Percentiles rank a stretch among this genome's conserved stretches.
Conservation (phyloP, 495 filamentous ascomycete genomes). For the Neurospora discreta region DNA sequence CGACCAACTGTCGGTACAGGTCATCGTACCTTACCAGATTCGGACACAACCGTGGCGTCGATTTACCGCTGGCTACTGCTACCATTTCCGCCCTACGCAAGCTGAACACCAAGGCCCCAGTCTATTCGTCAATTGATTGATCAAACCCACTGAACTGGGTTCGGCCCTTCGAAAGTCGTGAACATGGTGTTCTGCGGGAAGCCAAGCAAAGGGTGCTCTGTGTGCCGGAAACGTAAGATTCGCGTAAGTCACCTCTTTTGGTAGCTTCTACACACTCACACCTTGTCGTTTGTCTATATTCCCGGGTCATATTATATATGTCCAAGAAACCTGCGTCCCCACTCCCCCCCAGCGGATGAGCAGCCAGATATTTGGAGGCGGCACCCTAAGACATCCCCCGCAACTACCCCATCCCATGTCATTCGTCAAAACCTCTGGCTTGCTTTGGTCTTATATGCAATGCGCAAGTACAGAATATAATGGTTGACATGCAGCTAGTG, state of each 20-base stretch:
- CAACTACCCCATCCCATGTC: neutral
- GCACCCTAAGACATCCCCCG: neutral
- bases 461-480: neutral
- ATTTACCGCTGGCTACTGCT: neutral
- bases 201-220: conserved; percentile 57
- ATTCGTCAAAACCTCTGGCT: neutral
- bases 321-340: neutral
- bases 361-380: neutral
- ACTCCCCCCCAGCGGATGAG: neutral
- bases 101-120: neutral
- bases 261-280: neutral
- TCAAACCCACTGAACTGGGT: neutral
- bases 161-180: neutral
- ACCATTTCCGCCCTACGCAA: neutral
- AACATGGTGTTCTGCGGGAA: conserved; percentile 66
- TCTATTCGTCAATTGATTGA: neutral
- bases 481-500: conserved; percentile 35
- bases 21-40: neutral
- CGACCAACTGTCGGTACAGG: neutral
- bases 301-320: neutral
- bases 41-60: neutral
- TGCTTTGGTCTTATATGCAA: neutral
- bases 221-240: conserved; percentile 45
- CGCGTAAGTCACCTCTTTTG: conserved; percentile 19
- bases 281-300: neutral